A percentile compares a stretch with the other conserved stretches of the same genome.
phyloP scores from a whole-genome alignment of 2,329 filamentous ascomycete species.

The Aspergillus amoenus region DNA sequence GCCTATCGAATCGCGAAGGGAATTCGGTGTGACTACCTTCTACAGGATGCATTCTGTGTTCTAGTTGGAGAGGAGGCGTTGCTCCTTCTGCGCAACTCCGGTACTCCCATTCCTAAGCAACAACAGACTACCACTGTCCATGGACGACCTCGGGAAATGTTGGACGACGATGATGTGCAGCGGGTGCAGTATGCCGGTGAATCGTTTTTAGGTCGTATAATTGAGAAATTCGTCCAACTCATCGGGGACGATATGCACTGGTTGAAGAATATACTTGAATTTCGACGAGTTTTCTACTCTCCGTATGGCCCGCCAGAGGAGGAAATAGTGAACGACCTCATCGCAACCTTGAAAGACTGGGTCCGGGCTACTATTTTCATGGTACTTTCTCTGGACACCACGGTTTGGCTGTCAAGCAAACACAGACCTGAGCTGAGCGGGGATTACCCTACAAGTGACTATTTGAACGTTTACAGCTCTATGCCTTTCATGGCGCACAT shows the following conservation, averaged over 20 bases:
- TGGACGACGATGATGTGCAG: constrained; percentile 58
- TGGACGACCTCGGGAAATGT: constrained; percentile 48
- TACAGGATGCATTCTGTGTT: constrained; percentile 54
- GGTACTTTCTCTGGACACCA: constrained; percentile 1
- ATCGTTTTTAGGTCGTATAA: constrained; percentile 51
- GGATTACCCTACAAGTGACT: constrained; percentile 8
- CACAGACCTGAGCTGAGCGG: not conserved
- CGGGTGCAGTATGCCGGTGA: constrained; percentile 60
- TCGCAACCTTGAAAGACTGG: constrained; percentile 29
- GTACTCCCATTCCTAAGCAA: not conserved
- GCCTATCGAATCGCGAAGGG: constrained; percentile 56
- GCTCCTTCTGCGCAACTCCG: constrained; percentile 30
- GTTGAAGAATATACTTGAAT: constrained; percentile 33
- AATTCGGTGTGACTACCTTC: constrained; percentile 35
- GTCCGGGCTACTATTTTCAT: constrained; percentile 31
- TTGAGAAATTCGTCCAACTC: constrained; percentile 33
- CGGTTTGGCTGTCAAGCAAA: constrained; percentile 2
- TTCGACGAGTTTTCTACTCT: constrained; percentile 27
- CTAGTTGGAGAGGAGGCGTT: constrained; percentile 65
- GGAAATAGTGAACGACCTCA: constrained; percentile 20
- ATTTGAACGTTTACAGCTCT: not conserved
- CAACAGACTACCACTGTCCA: constrained; percentile 38
- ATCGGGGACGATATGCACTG: constrained; percentile 38
- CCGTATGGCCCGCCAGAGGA: constrained; percentile 14
- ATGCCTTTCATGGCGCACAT: constrained; percentile 16